Percentiles rank a stretch among this genome's conserved stretches.
phyloP scores from a whole-genome alignment of 331 rosid species.

The Quercus lobata region DNA sequence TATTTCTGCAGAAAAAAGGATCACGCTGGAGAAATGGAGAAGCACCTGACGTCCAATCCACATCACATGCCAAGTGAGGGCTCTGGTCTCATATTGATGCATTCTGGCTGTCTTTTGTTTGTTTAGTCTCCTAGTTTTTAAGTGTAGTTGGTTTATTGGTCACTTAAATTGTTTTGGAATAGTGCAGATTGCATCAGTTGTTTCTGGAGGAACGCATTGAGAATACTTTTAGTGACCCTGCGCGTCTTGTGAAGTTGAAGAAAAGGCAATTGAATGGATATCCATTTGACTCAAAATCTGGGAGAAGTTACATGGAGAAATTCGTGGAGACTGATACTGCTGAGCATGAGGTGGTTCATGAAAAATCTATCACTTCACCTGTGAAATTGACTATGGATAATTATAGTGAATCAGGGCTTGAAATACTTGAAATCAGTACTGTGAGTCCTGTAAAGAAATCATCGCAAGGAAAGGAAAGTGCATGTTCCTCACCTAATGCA shows the following conservation, averaged over 20 bases:
- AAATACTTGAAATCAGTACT: conserved; percentile 66
- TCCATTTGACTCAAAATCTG: conserved; percentile 48
- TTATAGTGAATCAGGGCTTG: conserved; percentile 52
- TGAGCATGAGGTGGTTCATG: conserved; percentile 52
- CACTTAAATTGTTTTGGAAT: conserved; percentile 21
- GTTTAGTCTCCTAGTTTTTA: conserved; percentile 13
- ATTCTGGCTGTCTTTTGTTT: conserved; percentile 15
- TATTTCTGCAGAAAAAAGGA: conserved; percentile 61
- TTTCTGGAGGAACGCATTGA: conserved; percentile 80
- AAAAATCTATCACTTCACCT: conserved; percentile 45
- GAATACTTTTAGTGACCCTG: conserved; percentile 69
- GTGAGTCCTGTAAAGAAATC: conserved; percentile 53
- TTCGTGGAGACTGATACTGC: conserved; percentile 59
- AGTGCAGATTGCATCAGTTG: conserved; percentile 80
- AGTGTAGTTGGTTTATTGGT: conserved; percentile 21
- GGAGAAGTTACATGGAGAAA: conserved; percentile 81
- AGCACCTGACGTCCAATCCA: conserved; percentile 44
- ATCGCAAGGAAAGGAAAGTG: conserved; percentile 33
- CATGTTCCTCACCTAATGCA: conserved; percentile 45
- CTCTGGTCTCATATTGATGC: conserved; percentile 30
- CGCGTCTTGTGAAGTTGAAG: conserved; percentile 74
- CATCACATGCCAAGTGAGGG: conserved; percentile 83
- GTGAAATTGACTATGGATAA: conserved; percentile 35
- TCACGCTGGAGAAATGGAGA: conserved; percentile 62
- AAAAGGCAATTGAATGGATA: conserved; percentile 66